Evolutionary conservation across 345 rosid genomes (phyloP).

Genomic region (Durio zibethinus): DNA sequence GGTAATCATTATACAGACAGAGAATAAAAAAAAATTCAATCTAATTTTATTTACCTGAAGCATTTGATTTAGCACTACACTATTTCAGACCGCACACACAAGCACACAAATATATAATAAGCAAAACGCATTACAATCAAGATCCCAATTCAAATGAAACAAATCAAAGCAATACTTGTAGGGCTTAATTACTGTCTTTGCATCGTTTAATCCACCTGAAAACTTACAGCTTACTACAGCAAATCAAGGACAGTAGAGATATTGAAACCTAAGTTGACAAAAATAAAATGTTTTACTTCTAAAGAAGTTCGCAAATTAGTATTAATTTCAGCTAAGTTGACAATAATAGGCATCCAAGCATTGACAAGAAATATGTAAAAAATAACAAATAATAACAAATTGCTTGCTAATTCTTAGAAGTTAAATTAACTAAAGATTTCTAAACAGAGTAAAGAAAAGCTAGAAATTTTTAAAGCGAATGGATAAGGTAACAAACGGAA

Average conservation of each 20-base stretch:
- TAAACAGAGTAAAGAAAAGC: not conserved
- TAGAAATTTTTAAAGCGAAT: not conserved
- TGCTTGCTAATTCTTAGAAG: not conserved
- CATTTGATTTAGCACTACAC: not conserved
- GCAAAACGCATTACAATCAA: not conserved
- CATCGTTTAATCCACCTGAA: not conserved
- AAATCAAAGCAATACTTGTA: not conserved
- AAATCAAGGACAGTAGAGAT: not conserved
- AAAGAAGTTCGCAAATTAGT: not conserved
- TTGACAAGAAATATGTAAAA: not conserved
- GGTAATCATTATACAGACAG: not conserved
- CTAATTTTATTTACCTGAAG: not conserved
- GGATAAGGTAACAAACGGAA: slow-evolving; percentile 41
- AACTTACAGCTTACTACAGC: not conserved
- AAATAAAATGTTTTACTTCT: not conserved
- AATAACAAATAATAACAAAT: not conserved
- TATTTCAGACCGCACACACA: not conserved
- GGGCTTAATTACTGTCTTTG: not conserved
- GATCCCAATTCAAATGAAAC: not conserved
- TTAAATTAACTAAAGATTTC: not conserved
- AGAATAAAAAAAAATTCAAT: not conserved
- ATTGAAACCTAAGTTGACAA: not conserved
- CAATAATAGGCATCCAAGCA: not conserved
- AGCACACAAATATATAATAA: too few relatives aligned
- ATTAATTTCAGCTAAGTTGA: not conserved